These are phyloP conservation scores for Rutstroemia sydowiana DNA, from an alignment of 2,329 filamentous ascomycete genomes.

Conservation along the genomic window DNA sequence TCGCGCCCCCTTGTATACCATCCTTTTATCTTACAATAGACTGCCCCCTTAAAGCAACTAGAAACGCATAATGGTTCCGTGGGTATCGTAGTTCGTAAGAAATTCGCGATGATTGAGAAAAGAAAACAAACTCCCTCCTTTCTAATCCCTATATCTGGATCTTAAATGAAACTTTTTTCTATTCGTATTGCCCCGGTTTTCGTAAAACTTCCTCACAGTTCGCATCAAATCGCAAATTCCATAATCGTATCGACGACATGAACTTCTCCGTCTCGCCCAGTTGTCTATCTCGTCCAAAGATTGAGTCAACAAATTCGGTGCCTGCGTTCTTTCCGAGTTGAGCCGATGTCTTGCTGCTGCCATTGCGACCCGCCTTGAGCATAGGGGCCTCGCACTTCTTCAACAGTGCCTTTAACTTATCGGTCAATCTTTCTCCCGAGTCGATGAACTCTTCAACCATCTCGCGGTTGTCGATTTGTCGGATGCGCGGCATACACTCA, in stretches of 20 bases:
- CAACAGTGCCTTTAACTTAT: slow-evolving; percentile 76
- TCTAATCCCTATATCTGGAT: slow-evolving; percentile 8
- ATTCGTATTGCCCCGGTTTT: slow-evolving; percentile 37
- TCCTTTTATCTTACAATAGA: slow-evolving; percentile 13
- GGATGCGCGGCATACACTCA: slow-evolving; percentile 66
- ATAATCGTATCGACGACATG: slow-evolving; percentile 60
- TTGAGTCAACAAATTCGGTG: slow-evolving; percentile 89
- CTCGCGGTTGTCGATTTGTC: slow-evolving; percentile 65
- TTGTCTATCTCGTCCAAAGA: slow-evolving; percentile 88
- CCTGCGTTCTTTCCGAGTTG: slow-evolving; percentile 88
- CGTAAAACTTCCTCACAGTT: slow-evolving; percentile 87
- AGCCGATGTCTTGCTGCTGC: slow-evolving; percentile 49
- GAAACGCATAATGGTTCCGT: slow-evolving; percentile 9
- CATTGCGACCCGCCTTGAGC: slow-evolving; percentile 80
- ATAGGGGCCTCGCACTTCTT: slow-evolving; percentile 92
- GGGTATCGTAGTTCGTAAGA: slow-evolving; percentile 13
- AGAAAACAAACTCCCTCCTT: slow-evolving; percentile 11
- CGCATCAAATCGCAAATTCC: slow-evolving; percentile 90
- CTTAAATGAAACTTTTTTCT: slow-evolving; percentile 5
- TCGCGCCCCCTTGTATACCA: slow-evolving; percentile 10
- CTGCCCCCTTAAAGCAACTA: slow-evolving; percentile 7
- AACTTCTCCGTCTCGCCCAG: slow-evolving; percentile 85
- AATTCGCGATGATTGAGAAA: slow-evolving; percentile 10
- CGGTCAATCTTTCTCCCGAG: slow-evolving; percentile 78
- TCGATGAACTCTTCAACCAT: slow-evolving; percentile 86